A percentile compares a stretch with the other conserved stretches of the same genome.
Conservation (phyloP, 139 green algal species). For the Tetradesmus obliquus region DNA sequence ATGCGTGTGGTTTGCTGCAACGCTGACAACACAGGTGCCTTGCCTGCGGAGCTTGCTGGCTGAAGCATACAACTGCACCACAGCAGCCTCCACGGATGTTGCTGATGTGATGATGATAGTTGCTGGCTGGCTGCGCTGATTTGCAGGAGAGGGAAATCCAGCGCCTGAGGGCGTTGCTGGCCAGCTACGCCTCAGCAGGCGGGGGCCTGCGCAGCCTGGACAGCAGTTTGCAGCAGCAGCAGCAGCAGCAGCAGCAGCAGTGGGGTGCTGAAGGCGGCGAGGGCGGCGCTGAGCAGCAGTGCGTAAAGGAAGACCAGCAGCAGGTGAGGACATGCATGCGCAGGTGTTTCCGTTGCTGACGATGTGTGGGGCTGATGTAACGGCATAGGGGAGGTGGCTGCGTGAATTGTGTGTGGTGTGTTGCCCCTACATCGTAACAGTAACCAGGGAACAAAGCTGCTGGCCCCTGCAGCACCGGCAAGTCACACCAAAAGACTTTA, state of each 20-base stretch:
- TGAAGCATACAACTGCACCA: no score
- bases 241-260: conserved; percentile 9
- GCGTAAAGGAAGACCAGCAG: background rate
- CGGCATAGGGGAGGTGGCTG: no score
- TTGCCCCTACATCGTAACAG: no score
- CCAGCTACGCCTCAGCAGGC: conserved; percentile 36
- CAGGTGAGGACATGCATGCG: background rate
- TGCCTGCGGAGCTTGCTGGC: no score
- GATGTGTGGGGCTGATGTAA: no score
- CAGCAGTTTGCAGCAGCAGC: background rate
- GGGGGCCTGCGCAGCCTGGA: background rate
- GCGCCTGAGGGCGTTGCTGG: conserved; percentile 58
- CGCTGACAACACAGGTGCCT: background rate
- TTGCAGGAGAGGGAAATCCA: conserved; percentile 63
- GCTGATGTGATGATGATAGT: background rate
- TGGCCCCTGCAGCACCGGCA: no score
- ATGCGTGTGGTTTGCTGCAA: background rate
- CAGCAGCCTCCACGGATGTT: background rate
- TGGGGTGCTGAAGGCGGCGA: background rate
- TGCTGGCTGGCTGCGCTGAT: background rate
- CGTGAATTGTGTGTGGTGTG: no score
- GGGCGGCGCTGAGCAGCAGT: background rate
- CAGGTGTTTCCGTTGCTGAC: no score
- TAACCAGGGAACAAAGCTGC: no score
- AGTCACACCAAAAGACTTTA: no score